These are phyloP conservation scores for Phytophthora aleatoria DNA, from an alignment of 352 stramenopile species.

Conservation along the genomic window DNA sequence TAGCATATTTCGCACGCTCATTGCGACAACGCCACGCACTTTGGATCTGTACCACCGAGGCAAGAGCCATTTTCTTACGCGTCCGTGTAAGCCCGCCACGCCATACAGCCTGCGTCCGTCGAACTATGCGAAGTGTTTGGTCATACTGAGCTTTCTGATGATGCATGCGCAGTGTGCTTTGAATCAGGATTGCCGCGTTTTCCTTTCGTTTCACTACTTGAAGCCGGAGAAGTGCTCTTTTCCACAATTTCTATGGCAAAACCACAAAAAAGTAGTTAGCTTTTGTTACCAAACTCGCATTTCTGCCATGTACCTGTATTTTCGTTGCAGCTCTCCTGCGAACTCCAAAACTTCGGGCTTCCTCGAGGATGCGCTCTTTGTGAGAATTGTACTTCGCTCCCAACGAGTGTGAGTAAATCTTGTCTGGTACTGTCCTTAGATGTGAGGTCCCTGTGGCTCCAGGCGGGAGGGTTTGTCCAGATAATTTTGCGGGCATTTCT, in stretches of 20 bases:
- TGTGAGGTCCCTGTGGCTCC: conserved; percentile 57
- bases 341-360: conserved; percentile 52
- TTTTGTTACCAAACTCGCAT: neutral
- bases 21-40: conserved; percentile 33
- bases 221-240: conserved; percentile 21
- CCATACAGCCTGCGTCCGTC: conserved; percentile 38
- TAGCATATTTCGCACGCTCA: conserved; percentile 34
- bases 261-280: conserved; percentile 4
- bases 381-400: conserved; percentile 53
- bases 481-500: conserved; percentile 38
- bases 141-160: conserved; percentile 30
- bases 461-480: conserved; percentile 43
- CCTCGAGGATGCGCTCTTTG: conserved; percentile 50
- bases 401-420: conserved; percentile 50
- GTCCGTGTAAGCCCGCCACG: conserved; percentile 26
- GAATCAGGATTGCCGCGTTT: conserved; percentile 31
- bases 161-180: conserved; percentile 35
- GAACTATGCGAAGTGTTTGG: conserved; percentile 18
- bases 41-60: conserved; percentile 39
- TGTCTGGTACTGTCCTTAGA: conserved; percentile 43
- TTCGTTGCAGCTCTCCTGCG: conserved; percentile 47
- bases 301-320: conserved; percentile 55
- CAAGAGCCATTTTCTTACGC: conserved; percentile 12
- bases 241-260: conserved; percentile 31
- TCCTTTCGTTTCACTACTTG: conserved; percentile 20